Base-by-base conservation (phyloP, 768 basidiomycete species). In the Boletellus ananas region DNA sequence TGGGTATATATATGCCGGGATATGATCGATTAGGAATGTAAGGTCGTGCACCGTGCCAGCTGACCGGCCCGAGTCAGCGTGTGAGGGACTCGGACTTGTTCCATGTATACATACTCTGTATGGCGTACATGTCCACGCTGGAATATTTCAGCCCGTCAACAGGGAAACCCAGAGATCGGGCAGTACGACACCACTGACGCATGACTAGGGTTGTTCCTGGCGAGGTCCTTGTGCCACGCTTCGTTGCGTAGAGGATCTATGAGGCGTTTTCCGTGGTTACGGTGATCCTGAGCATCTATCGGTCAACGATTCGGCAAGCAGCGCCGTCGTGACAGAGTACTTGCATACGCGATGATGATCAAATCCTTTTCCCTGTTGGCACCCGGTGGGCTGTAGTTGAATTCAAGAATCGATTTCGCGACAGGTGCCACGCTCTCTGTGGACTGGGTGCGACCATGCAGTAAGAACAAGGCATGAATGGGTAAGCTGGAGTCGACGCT, bases 11-110 rank as follows among this genome's bases (percentile, higher is more conserved):
- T 84, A 85, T 0, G 81, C 67, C 1, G 85, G 81, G 4, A 94
- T 73, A 58, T 88, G 84, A 62, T 94, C 90, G 45, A 93, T 85
- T 50, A 94, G 65, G 69, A 86, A 84, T 0, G 86, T 85, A 7
- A 93, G 77, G 59, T 94, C 93, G 34, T 76, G 71, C 3, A 83
- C 80, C 0, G 90, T 85, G 2, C 90, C 90, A 47, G 65, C 66
- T 67, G 45, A 46, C 13, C 47, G 25, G 18, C 25, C 42, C 20
- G 17, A 21, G 43, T 61, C 50, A 54, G 45, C 27, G 45, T 21
- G 4, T 13, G 16, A 2, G n/a, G 13, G 35, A 33, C 11, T 27
- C 23, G 34, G 34, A 50, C 35, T 6, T 11, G 21, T 3, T 33
- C 25, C 9, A 40, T 18, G 31, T 21, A 27, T 29, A 56, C 58